These are phyloP conservation scores for Saposhnikovia divaricata DNA, from an alignment of 129 eudicot species.

Conservation along the genomic window DNA sequence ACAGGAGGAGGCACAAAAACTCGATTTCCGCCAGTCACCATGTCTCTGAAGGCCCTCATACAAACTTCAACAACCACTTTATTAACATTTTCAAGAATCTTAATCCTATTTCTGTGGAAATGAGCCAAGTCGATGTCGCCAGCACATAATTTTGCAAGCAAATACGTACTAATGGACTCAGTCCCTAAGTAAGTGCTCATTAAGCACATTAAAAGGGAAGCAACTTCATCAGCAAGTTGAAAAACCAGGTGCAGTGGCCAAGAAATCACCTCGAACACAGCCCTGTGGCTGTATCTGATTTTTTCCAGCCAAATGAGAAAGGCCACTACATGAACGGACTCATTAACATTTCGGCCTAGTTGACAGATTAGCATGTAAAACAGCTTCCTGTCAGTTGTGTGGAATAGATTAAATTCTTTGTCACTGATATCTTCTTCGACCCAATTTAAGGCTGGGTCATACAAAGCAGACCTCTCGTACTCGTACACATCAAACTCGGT, in stretches of 20 bases:
- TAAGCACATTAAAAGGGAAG: conserved; percentile 15
- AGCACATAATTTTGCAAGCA: conserved; percentile 12
- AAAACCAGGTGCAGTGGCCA: conserved; percentile 9
- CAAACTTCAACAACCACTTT: conserved; percentile 19
- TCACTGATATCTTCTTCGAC: not conserved
- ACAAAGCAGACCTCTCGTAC: not conserved
- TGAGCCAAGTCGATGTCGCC: not conserved
- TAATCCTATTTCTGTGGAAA: conserved; percentile 15
- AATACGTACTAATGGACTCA: not conserved
- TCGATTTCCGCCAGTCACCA: not conserved
- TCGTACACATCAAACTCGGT: not conserved
- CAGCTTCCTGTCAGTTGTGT: not conserved
- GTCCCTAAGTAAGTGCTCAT: not conserved
- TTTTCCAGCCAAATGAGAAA: conserved; percentile 29
- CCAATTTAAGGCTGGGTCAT: not conserved
- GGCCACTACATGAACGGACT: conserved; percentile 14
- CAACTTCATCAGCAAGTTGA: conserved; percentile 19
- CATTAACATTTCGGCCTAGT: not conserved
- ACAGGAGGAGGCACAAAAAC: not conserved
- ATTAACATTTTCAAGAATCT: conserved; percentile 15
- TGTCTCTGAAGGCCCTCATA: conserved; percentile 26
- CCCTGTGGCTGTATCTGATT: not conserved
- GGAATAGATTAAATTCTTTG: not conserved
- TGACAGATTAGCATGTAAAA: not conserved
- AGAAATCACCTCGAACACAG: not conserved